A percentile compares a stretch with the other conserved stretches of the same genome.
Evolutionary conservation across 164 flowering plant genomes (phyloP).

Genomic region (Liriodendron chinense): DNA sequence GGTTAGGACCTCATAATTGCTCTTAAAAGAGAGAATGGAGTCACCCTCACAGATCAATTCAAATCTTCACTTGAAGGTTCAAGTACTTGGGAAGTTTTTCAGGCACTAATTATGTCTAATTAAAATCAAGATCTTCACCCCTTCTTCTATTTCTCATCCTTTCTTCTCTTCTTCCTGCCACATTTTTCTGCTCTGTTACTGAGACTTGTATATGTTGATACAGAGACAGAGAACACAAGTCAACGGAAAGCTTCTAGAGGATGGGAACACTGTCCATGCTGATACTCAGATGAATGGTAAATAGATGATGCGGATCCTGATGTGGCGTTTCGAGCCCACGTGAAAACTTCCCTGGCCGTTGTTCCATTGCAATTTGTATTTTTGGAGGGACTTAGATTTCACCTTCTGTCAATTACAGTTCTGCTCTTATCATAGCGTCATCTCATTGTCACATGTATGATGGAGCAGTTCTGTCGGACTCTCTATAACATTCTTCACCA

Average conservation of each 20-base stretch:
- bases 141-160: not conserved
- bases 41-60: no score
- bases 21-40: no score
- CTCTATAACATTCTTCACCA: not conserved
- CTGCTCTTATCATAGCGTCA: not conserved
- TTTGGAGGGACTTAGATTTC: not conserved
- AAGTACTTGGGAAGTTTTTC: no score
- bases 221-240: conserved; percentile 77
- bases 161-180: not conserved
- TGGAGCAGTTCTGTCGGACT: not conserved
- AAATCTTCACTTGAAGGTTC: no score
- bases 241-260: conserved; percentile 74
- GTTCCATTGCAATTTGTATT: not conserved
- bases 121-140: not conserved
- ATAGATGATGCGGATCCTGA: not conserved
- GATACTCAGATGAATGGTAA: conserved; percentile 58
- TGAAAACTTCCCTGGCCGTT: not conserved
- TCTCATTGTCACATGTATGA: not conserved
- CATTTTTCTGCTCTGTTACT: not conserved
- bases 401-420: not conserved
- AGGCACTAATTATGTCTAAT: no score
- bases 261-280: conserved; percentile 45
- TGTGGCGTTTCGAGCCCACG: not conserved
- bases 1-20: no score
- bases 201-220: not conserved